Base-by-base conservation (phyloP, 106 monocot genomes). In the Platanthera guangdongensis region DNA sequence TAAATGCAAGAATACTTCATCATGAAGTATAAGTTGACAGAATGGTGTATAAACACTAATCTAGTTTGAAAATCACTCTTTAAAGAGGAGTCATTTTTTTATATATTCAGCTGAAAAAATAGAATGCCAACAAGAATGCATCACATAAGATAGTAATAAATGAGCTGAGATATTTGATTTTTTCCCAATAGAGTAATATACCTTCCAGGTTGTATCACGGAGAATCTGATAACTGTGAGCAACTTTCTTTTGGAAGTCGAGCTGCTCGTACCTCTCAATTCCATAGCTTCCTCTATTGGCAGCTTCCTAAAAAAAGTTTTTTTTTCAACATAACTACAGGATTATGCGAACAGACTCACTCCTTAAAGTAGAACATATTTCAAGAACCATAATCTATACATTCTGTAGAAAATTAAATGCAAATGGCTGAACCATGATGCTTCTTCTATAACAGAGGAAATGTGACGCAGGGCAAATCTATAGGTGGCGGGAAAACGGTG, bases 281-380 rank as follows among this genome's bases (percentile, higher is more conserved):
- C 97, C 97, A 85, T 94, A 99, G n/a, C 90, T 88, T 76, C 94
- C 99, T 68, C 99, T 88, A 75, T 89, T 83, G 73, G 99, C 89
- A 47, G 99, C 99, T 99, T 87, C 87, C 99, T 99, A 80, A 51
- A 74, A 50, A 9, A 72, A 1, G 6, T 22, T 45, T 2, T 4
- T 16, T 72, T 15, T 1, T 16, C 16, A 48, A 70, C 14, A 5
- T n/a, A 70, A 48, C 47, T 5, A 47, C 16, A 70, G 12, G 16
- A 16, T 70, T 70, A 39, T 65, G 7, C 13, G 11, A 3, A 12
- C 14, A 30, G 5, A 16, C 15, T 4, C 32, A 14, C 39, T 45
- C 14, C 12, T 68, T 46, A 8, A 46, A 68, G 46, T 4, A 45
- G 39, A 6, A 48, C 70, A 7, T 8, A 47, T 70, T 70, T 48